Evolutionary conservation across 2,329 filamentous ascomycete genomes (phyloP).

Genomic region (Scopulariopsis brevicaulis): DNA sequence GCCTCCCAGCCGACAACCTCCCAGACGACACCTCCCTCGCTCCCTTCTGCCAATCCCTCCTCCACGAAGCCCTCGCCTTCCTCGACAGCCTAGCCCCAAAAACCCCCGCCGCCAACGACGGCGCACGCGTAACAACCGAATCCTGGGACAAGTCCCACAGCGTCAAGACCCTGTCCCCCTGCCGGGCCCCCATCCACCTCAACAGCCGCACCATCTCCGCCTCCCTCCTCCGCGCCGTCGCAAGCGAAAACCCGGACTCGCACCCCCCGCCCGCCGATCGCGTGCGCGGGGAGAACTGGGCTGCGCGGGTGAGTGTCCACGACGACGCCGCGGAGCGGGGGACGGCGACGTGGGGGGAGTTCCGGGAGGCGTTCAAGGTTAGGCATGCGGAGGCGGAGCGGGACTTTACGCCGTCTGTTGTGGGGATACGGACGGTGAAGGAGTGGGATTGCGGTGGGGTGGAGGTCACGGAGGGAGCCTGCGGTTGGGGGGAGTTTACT

Average conservation of each 20-base stretch:
- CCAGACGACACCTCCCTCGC: slow-evolving; percentile 30
- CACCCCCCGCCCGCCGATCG: slow-evolving; percentile 9
- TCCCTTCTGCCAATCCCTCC: slow-evolving; percentile 37
- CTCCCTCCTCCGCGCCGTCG: slow-evolving; percentile 17
- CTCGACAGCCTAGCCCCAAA: slow-evolving; percentile 25
- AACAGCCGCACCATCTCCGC: slow-evolving; percentile 36
- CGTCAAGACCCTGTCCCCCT: slow-evolving; percentile 26
- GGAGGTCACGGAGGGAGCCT: slow-evolving; percentile 22
- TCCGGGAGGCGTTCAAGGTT: slow-evolving; percentile 45
- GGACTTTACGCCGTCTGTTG: slow-evolving; percentile 25
- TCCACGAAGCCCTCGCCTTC: slow-evolving; percentile 49
- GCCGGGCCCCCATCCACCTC: slow-evolving; percentile 38
- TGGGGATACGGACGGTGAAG: slow-evolving; percentile 17
- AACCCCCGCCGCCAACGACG: neutral
- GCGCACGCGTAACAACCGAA: neutral
- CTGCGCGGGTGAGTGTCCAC: slow-evolving; percentile 51
- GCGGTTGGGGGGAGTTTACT: slow-evolving; percentile 33
- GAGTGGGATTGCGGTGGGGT: slow-evolving; percentile 32
- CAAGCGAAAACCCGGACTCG: slow-evolving; percentile 15
- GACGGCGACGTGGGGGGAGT: slow-evolving; percentile 54
- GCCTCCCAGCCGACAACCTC: slow-evolving; percentile 34
- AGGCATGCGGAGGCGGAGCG: slow-evolving; percentile 26
- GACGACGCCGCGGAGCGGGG: slow-evolving; percentile 33
- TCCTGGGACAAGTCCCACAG: neutral
- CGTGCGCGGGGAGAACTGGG: slow-evolving; percentile 44